These are phyloP conservation scores for Colletotrichum falcatum DNA, from an alignment of 2,329 filamentous ascomycete genomes.

Conservation along the genomic window DNA sequence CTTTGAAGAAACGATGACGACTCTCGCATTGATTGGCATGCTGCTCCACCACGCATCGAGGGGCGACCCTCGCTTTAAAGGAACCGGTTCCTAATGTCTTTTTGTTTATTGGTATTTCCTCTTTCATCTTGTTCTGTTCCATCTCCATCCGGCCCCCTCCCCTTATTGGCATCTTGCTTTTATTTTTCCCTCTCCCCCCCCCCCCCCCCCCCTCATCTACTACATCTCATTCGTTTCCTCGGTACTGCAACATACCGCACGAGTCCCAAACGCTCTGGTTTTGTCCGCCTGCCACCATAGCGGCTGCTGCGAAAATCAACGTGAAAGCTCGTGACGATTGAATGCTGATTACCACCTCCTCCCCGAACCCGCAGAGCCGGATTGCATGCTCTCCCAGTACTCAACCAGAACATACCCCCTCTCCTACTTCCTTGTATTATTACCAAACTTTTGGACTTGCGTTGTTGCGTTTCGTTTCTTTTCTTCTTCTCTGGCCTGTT, in stretches of 20 bases:
- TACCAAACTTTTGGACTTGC: neutral
- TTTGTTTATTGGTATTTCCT: no score
- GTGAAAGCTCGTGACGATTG: constrained; percentile 11
- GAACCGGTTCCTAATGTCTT: constrained; percentile 26
- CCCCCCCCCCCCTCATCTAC: no score
- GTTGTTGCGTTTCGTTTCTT: neutral
- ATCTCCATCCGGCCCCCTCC: no score
- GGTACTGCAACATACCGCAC: constrained; percentile 7
- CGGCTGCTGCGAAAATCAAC: constrained; percentile 7
- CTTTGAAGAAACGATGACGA: constrained; percentile 31
- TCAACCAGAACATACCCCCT: neutral
- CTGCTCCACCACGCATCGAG: constrained; percentile 19
- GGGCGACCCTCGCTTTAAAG: constrained; percentile 25
- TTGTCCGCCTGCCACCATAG: constrained; percentile 2
- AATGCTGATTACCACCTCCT: neutral
- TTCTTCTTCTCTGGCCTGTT: neutral
- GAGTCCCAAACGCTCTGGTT: constrained; percentile 28
- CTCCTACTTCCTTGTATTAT: constrained; percentile 7
- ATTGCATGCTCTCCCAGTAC: neutral
- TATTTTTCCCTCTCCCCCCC: neutral
- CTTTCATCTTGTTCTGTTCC: no score
- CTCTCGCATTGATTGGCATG: constrained; percentile 29
- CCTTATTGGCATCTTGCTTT: no score
- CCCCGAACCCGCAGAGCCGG: no score
- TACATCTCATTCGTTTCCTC: neutral